Base-by-base conservation (phyloP, 805 yeast genomes). In the Komagataella mondaviorum region DNA sequence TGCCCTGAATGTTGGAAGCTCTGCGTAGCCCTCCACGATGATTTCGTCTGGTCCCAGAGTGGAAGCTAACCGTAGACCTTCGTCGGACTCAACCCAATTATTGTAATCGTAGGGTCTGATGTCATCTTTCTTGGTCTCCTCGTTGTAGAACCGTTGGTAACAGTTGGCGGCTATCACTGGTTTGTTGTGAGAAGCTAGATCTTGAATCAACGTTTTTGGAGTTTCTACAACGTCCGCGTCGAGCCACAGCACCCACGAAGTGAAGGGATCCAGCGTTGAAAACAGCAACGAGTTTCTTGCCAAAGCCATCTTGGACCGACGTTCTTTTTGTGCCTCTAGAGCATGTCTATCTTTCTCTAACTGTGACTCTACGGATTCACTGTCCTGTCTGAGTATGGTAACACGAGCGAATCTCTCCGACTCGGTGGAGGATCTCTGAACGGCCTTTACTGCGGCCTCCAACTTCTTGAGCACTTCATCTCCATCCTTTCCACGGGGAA, bases 221-320 rank as follows among this genome's bases (percentile, higher is more conserved):
- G 96, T 79, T 67, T 93, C 99, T 39, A 90, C 77, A 47, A 93
- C 83, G 67, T 93, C 99, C 2, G 96, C 83, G 67, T 93, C 99
- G 57, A 93, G 71, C 99, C 99, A 93, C 50, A 93, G 71, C 17
- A 91, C 85, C 99, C 99, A 93, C 20, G 95, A 80, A 2, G 95
- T 89, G 58, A 85, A 78, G 18, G 97, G 95, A 3, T 89, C 85
- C 48, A 93, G 71, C 1, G 97, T 81, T 7, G 97, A 85, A 69
- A 89, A 88, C 49, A 93, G 73, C 53, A 93, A 71, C 45, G 96
- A 89, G 71, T 93, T 93, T 64, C 99, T 76, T 3, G 98, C 96
- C 56, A 88, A 71, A 2, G 97, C 95, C 98, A 93, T 91, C 61
- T 82, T 81, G 4, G 85, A 66, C 58, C 99, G 80, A 65, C 99